These are phyloP conservation scores for Trichoderma cornu-damae DNA, from an alignment of 2,329 filamentous ascomycete species.

Conservation along the genomic window DNA sequence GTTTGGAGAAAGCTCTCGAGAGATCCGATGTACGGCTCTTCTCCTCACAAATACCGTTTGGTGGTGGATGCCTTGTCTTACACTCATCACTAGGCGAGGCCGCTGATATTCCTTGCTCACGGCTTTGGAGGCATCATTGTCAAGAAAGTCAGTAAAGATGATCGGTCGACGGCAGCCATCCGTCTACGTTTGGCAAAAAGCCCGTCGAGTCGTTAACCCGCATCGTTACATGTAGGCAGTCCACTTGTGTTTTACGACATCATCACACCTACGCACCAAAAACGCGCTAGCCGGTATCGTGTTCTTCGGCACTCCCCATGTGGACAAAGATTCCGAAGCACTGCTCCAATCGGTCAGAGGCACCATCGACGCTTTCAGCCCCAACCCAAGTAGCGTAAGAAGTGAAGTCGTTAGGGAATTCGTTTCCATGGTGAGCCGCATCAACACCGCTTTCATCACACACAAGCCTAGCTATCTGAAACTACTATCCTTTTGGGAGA, in stretches of 20 bases:
- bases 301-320: conserved; percentile 26
- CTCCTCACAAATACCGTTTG: neutral
- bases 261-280: conserved; percentile 13
- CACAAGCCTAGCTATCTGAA: conserved; percentile 11
- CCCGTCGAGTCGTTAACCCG: neutral
- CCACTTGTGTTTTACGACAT: conserved; percentile 10
- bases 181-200: neutral
- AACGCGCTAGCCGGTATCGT: conserved; percentile 21
- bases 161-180: neutral
- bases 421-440: conserved; percentile 21
- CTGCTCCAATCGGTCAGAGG: conserved; percentile 22
- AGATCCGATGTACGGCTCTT: conserved; percentile 16
- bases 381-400: neutral
- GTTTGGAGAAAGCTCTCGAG: conserved; percentile 20
- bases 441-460: conserved; percentile 20
- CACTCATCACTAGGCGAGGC: conserved; percentile 16
- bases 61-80: neutral
- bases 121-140: conserved; percentile 25
- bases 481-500: conserved; percentile 21
- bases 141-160: conserved; percentile 22
- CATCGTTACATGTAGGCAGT: conserved; percentile 10
- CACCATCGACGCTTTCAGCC: conserved; percentile 14
- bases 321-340: conserved; percentile 21
- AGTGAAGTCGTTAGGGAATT: conserved; percentile 23
- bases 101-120: conserved; percentile 25